A percentile compares a stretch with the other conserved stretches of the same genome.
Conservation (phyloP, 345 rosid genomes). For the Corchorus olitorius region DNA sequence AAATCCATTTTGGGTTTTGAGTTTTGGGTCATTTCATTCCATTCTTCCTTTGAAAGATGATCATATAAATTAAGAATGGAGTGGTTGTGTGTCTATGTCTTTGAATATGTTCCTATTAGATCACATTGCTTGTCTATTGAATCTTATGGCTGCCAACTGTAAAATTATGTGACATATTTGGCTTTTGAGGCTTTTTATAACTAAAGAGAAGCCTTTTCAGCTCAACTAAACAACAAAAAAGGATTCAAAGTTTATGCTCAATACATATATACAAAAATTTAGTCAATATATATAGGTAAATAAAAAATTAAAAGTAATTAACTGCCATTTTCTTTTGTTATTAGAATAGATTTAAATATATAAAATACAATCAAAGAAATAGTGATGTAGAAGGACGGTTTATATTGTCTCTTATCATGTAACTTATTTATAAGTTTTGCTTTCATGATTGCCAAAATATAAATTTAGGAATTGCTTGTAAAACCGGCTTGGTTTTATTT, state of each 20-base stretch:
- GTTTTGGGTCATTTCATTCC: neutral
- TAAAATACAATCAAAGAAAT: too few species aligned
- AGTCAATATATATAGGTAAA: neutral
- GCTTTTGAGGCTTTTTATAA: neutral
- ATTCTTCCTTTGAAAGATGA: neutral
- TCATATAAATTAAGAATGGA: neutral
- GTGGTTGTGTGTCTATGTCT: slow-evolving; percentile 4
- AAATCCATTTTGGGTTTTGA: neutral
- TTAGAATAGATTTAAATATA: too few species aligned
- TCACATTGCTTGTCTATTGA: slow-evolving; percentile 2
- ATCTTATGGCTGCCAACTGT: slow-evolving; percentile 9
- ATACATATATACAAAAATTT: neutral
- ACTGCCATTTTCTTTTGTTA: neutral
- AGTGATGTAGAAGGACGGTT: too few species aligned
- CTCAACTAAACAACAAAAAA: slow-evolving; percentile 12
- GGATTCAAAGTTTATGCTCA: neutral
- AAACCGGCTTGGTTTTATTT: too few species aligned
- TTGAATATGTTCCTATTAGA: neutral
- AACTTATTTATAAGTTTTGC: too few species aligned
- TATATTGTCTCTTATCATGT: too few species aligned
- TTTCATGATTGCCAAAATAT: too few species aligned
- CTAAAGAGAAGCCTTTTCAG: neutral
- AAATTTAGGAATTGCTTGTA: too few species aligned
- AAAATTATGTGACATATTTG: slow-evolving; percentile 1
- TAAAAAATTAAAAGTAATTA: neutral